Evolutionary conservation across 179 eudicot species (phyloP).

Genomic region (Patellifolia procumbens): DNA sequence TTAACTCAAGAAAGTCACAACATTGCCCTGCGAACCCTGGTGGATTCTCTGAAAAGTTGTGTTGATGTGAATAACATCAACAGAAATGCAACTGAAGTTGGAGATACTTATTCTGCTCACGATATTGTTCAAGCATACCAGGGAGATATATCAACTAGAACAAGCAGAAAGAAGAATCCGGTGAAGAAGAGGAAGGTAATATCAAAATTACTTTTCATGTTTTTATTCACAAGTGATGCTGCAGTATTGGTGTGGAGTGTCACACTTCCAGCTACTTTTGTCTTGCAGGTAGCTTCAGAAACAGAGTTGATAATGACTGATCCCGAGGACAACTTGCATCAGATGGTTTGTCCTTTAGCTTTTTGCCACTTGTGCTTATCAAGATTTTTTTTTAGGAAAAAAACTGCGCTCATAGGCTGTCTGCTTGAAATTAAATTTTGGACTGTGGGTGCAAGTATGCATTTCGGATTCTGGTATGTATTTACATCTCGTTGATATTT

Average conservation of each 20-base stretch:
- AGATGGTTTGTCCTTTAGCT: slow-evolving; percentile 55
- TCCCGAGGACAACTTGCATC: slow-evolving; percentile 64
- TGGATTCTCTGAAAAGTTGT: slow-evolving; percentile 63
- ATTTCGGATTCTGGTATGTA: slow-evolving; percentile 1
- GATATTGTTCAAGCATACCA: slow-evolving; percentile 70
- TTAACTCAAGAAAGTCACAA: slow-evolving; percentile 41
- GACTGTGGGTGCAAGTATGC: neutral
- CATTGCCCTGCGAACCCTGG: slow-evolving; percentile 41
- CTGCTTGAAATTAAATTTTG: neutral
- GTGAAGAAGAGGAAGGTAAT: slow-evolving; percentile 89
- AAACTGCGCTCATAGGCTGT: no score
- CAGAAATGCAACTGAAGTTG: slow-evolving; percentile 55
- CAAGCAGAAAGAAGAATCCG: slow-evolving; percentile 67
- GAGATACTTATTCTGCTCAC: slow-evolving; percentile 55
- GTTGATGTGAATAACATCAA: slow-evolving; percentile 52
- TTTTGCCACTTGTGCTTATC: neutral
- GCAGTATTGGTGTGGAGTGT: neutral
- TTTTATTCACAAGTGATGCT: slow-evolving; percentile 3
- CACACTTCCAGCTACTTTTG: slow-evolving; percentile 14
- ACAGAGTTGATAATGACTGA: slow-evolving; percentile 51
- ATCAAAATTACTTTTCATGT: slow-evolving; percentile 1
- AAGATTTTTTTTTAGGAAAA: no score
- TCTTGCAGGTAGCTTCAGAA: slow-evolving; percentile 61
- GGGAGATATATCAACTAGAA: slow-evolving; percentile 54
- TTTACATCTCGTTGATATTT: slow-evolving; percentile 22